Evolutionary conservation across 148 eudicot genomes (phyloP).

Genomic region (Chenopodium berlandieri): DNA sequence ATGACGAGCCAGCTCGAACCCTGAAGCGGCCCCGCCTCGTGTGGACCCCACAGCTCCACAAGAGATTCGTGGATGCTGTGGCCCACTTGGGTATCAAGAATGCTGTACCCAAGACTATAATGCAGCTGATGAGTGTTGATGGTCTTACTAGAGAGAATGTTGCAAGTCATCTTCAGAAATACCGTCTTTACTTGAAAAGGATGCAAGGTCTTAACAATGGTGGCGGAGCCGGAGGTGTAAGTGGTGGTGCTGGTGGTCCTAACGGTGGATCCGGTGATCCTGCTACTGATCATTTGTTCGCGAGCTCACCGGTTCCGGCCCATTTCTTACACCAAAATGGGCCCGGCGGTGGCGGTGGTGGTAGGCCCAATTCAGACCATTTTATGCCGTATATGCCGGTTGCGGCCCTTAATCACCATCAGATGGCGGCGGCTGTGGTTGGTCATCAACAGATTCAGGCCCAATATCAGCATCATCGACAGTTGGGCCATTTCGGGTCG

Average conservation of each 20-base stretch:
- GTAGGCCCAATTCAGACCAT: constrained; percentile 50
- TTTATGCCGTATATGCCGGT: constrained; percentile 59
- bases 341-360: constrained; percentile 23
- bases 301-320: constrained; percentile 83
- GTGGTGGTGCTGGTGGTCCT: constrained; percentile 15
- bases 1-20: constrained; percentile 67
- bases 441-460: constrained; percentile 31
- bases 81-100: constrained; percentile 79
- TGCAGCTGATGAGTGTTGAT: constrained; percentile 83
- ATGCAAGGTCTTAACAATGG: constrained; percentile 62
- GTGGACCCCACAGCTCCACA: constrained; percentile 87
- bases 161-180: constrained; percentile 72
- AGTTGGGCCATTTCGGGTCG: constrained; percentile 56
- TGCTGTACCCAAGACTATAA: constrained; percentile 80
- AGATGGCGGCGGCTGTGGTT: constrained; percentile 33
- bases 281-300: constrained; percentile 78
- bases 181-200: constrained; percentile 64
- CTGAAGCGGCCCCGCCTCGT: constrained; percentile 71
- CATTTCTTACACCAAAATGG: constrained; percentile 60
- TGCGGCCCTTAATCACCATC: constrained; percentile 53
- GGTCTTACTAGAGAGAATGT: constrained; percentile 74
- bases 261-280: constrained; percentile 51
- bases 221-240: constrained; percentile 14
- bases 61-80: constrained; percentile 75
- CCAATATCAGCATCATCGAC: constrained; percentile 53